phyloP scores from a whole-genome alignment of 306 rosid species.

The Ochetophila trinervis region DNA sequence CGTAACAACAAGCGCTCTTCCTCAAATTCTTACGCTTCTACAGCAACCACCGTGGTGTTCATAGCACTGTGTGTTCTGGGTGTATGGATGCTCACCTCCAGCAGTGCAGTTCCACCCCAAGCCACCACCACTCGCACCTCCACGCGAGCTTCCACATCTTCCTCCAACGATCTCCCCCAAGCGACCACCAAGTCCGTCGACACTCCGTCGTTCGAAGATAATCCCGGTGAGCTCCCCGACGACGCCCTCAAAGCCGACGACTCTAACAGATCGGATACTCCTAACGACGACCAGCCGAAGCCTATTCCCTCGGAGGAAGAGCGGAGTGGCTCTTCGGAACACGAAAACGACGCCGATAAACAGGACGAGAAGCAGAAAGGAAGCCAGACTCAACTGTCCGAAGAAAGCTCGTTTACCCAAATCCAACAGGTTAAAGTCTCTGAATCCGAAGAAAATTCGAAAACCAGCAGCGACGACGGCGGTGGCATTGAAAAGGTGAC shows the following conservation, averaged over 20 bases:
- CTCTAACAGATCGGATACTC: background rate
- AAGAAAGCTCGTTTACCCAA: slow-evolving; percentile 43
- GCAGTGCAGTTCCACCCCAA: slow-evolving; percentile 28
- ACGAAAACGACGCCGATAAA: background rate
- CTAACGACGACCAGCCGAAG: background rate
- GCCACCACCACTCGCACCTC: slow-evolving; percentile 28
- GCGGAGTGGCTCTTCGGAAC: background rate
- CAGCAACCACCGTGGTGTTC: slow-evolving; percentile 48
- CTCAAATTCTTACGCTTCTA: slow-evolving; percentile 55
- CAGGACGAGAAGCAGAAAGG: slow-evolving; percentile 11
- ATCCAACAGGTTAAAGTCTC: slow-evolving; percentile 22
- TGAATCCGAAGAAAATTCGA: background rate
- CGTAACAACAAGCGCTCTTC: slow-evolving; percentile 57
- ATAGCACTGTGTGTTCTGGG: slow-evolving; percentile 62
- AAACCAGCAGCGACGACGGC: background rate
- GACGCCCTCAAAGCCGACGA: slow-evolving; percentile 68
- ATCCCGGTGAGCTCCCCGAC: slow-evolving; percentile 70
- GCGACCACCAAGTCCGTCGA: background rate
- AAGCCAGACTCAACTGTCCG: slow-evolving; percentile 40
- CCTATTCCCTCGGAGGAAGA: background rate
- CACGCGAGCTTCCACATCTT: slow-evolving; percentile 7
- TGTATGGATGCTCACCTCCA: slow-evolving; percentile 63
- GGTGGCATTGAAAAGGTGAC: background rate
- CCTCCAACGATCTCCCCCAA: slow-evolving; percentile 16
- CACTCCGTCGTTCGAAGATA: slow-evolving; percentile 46